Base-by-base conservation (phyloP, 352 stramenopile genomes). In the Pythium periplocum region DNA sequence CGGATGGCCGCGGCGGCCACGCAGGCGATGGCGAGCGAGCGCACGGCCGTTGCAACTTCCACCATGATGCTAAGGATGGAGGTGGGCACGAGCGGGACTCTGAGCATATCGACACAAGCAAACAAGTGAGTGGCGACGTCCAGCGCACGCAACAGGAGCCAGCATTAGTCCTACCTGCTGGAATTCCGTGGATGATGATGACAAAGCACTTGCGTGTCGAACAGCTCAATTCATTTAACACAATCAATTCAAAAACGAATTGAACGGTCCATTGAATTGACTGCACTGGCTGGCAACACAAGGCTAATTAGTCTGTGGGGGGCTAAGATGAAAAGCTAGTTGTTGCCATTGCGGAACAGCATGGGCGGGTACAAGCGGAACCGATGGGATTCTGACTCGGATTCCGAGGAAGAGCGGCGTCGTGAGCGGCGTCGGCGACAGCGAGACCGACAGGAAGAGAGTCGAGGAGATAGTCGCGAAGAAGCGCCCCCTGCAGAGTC, bases 1-100 rank as follows among this genome's bases (percentile, higher is more conserved):
- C 68, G 63, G 53, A 85, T 83, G 47, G 81, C 78, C 17, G 74
- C 76, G 11, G 82, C 66, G 41, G 81, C 78, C n/a, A 74, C 69
- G 45, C 48, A 38, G 3, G 60, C 58, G 17, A 72, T 48, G 44
- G 54, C 57, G 35, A 74, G 57, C 55, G 69, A 75, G 37, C 57
- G 57, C 39, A 57, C 57, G 33, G 61, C 45, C 45, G 10, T 42
- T 26, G 34, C 39, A 11, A 12, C 12, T 33, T 43, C 36, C 42
- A 62, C 59, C 26, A 49, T 40, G 54, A 63, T 67, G 30, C 4
- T 48, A 38, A 26, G 17, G 17, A 26, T 26, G 17, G 17, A 26
- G 17, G 17, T 26, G 17, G 17, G 17, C 17, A 26, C 17, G 17
- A 26, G 17, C 17, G 17, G 17, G 17, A 26, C 17, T 26, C 17